These are phyloP conservation scores for Laguncularia racemosa DNA, from an alignment of 345 rosid species.

Conservation along the genomic window DNA sequence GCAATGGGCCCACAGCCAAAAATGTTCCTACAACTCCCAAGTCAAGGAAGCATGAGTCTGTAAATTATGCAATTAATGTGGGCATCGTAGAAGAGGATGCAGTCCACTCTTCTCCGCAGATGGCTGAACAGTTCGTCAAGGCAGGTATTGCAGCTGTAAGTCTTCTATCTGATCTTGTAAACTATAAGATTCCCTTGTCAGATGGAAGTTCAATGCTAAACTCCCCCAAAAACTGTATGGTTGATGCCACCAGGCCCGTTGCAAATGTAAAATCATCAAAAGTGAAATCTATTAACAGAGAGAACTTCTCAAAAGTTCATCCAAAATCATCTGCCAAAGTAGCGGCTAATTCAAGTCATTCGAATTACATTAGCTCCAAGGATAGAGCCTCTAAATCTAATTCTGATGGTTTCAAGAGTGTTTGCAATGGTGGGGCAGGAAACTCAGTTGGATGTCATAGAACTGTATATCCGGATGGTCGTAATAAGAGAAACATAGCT, in stretches of 20 bases:
- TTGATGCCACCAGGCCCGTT: conserved; percentile 41
- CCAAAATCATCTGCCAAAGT: conserved; percentile 38
- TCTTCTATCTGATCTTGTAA: conserved; percentile 58
- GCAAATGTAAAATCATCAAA: conserved; percentile 41
- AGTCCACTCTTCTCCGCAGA: conserved; percentile 31
- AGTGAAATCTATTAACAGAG: conserved; percentile 49
- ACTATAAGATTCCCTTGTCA: conserved; percentile 47
- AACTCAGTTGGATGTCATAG: conserved; percentile 20
- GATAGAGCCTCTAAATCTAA: conserved; percentile 32
- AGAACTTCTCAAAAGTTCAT: conserved; percentile 41
- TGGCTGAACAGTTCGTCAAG: conserved; percentile 61
- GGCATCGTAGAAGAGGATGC: conserved; percentile 29
- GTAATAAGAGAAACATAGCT: conserved; percentile 33
- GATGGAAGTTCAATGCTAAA: conserved; percentile 37
- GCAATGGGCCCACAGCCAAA: conserved; percentile 22
- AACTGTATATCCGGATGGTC: conserved; percentile 14
- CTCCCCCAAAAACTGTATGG: conserved; percentile 40
- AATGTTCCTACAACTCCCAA: conserved; percentile 27
- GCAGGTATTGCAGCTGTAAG: conserved; percentile 66
- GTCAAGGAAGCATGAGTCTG: conserved; percentile 34
- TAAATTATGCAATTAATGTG: conserved; percentile 40
- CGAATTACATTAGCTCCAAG: conserved; percentile 19
- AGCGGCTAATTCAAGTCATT: conserved; percentile 22
- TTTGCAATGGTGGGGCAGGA: conserved; percentile 25
- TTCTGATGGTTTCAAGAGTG: conserved; percentile 38